Base-by-base conservation (phyloP, 106 monocot genomes). In the Dioscorea dumetorum region DNA sequence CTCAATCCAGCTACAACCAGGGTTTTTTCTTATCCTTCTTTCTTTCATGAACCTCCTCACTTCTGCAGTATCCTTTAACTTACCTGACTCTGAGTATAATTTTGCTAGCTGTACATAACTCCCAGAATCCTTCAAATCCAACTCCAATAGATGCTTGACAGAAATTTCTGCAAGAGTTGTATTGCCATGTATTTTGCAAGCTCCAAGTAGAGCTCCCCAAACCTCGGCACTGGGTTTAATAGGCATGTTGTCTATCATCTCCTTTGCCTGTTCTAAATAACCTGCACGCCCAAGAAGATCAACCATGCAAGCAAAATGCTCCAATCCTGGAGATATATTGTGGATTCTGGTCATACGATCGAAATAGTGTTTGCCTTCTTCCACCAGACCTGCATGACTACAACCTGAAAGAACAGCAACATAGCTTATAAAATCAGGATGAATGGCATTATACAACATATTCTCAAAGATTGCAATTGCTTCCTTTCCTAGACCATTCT, bases 271-370 rank as follows among this genome's bases (percentile, higher is more conserved):
- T 70, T 72, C 77, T 32, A 97, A 58, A 22, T 78, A 41, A 48
- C 95, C 95, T 35, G 81, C 72, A 32, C 95, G 85, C 51, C 86
- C 88, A 18, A 91, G 62, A 76, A 97, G 95, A 76, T 97, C 91
- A 6, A 91, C 86, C 88, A 97, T 82, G 72, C 95, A 97, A 69
- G 95, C 73, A 78, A 74, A 86, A 80, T 97, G 95, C 67, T 97
- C 88, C 12, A 81, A 64, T 12, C 75, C 82, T 12, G 91, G 88
- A 31, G 50, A 61, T 48, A 97, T 81, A 6, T 71, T 74, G 67
- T 88, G 80, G 62, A 68, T 23, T 66, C 54, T 80, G 9, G 51
- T 76, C 95, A 97, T 97, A 13, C 31, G 78, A 58, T 81, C 50
- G 53, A 91, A 97, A 70, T 89, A 91, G 74, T 57, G 68, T 74